These are phyloP conservation scores for Tricholoma sp. DNA, from an alignment of 768 basidiomycete genomes.

Conservation along the genomic window DNA sequence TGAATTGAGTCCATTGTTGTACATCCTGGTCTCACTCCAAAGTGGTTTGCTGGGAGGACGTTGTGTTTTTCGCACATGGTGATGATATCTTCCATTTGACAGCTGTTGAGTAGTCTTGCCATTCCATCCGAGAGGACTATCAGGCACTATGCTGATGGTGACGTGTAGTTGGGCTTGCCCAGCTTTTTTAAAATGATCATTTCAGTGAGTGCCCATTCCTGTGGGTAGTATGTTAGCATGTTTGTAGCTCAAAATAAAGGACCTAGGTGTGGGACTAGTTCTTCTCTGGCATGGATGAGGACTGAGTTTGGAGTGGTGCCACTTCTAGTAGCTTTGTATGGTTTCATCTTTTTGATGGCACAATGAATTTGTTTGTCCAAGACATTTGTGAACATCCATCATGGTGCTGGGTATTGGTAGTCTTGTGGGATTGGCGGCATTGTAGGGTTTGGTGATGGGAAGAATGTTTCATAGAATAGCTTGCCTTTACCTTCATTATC, in stretches of 20 bases:
- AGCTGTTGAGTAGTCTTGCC: background rate
- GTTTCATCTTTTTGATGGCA: background rate
- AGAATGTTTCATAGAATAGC: too few relatives aligned
- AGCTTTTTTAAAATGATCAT: background rate
- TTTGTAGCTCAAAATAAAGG: background rate
- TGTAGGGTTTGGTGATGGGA: too few relatives aligned
- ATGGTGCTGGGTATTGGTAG: too few relatives aligned
- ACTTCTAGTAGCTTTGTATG: too few relatives aligned
- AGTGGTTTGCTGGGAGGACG: slow-evolving; percentile 15
- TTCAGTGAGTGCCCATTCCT: background rate
- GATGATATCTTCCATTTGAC: background rate
- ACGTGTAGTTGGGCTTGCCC: background rate
- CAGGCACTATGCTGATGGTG: background rate
- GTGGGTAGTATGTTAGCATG: background rate
- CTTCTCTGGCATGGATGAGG: too few relatives aligned
- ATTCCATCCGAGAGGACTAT: background rate
- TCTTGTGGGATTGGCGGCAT: too few relatives aligned
- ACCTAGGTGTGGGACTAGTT: too few relatives aligned
- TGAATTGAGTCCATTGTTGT: slow-evolving; percentile 28
- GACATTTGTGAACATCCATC: too few relatives aligned
- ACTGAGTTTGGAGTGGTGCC: too few relatives aligned
- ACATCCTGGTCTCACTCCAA: slow-evolving; percentile 20
- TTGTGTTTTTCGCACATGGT: background rate
- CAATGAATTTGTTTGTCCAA: too few relatives aligned
- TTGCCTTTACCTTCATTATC: too few relatives aligned